Evolutionary conservation across 208 protist species (phyloP).

Genomic region (Trypanosoma avium): DNA sequence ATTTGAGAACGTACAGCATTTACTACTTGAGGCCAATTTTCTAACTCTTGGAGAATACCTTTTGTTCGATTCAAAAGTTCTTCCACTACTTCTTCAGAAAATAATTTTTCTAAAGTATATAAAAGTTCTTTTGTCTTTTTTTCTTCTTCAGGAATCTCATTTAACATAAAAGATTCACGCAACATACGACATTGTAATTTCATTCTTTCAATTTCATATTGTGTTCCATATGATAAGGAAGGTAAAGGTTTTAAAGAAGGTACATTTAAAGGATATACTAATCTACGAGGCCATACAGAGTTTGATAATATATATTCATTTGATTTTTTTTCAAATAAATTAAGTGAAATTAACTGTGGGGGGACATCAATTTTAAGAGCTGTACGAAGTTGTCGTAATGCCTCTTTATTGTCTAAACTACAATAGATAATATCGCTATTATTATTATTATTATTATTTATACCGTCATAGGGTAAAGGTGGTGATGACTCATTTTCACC

Average conservation of each 20-base stretch:
- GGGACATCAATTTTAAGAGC: constrained; percentile 30
- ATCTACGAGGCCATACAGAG: not conserved
- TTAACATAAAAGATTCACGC: constrained; percentile 14
- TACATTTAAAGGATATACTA: not conserved
- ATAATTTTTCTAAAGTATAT: not conserved
- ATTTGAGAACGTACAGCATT: not conserved
- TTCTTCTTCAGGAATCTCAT: constrained; percentile 3
- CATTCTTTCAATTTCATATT: constrained; percentile 13
- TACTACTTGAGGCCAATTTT: constrained; percentile 18
- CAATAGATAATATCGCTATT: not conserved
- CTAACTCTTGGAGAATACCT: constrained; percentile 17
- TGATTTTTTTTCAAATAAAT: not conserved
- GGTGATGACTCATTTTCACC: not conserved
- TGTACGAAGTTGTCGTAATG: constrained; percentile 34
- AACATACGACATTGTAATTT: constrained; percentile 15
- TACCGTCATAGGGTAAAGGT: not conserved
- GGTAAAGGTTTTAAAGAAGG: not conserved
- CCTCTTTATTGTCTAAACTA: constrained; percentile 16
- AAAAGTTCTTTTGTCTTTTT: constrained; percentile 6
- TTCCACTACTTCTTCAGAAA: not conserved
- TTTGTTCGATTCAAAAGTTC: constrained; percentile 24
- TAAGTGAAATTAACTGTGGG: constrained; percentile 5
- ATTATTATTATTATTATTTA: not conserved
- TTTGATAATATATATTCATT: not conserved
- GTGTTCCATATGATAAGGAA: not conserved